phyloP scores from a whole-genome alignment of 1,284 basidiomycete species.

The Sporisorium iseilematis-ciliati region DNA sequence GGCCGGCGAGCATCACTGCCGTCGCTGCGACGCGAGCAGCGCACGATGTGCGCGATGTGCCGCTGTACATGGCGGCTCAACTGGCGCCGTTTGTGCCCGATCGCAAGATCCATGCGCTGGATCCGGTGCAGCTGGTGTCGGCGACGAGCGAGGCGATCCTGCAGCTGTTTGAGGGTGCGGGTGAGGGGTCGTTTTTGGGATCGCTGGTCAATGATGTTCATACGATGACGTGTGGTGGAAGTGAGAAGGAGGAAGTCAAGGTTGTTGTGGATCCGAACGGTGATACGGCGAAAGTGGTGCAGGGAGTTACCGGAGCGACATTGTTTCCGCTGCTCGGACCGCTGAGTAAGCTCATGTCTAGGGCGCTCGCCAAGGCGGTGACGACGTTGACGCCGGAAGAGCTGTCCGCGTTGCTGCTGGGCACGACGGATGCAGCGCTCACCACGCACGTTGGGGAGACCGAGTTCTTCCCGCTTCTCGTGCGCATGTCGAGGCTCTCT shows the following conservation, averaged over 20 bases:
- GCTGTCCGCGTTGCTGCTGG: conserved; percentile 43
- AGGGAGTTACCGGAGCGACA: conserved; percentile 23
- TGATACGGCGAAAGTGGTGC: conserved; percentile 15
- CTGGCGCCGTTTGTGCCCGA: conserved; percentile 49
- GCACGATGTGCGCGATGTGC: conserved; percentile 39
- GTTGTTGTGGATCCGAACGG: conserved; percentile 14
- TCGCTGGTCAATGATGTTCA: conserved; percentile 25
- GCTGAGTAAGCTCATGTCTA: conserved; percentile 59
- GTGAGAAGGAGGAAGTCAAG: neutral
- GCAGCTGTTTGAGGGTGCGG: conserved; percentile 46
- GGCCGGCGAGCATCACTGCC: conserved; percentile 39
- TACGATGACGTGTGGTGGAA: neutral
- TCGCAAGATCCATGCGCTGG: conserved; percentile 47
- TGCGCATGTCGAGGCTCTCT: conserved; percentile 51
- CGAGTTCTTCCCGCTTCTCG: conserved; percentile 38
- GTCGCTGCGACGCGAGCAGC: conserved; percentile 26
- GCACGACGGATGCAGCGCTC: conserved; percentile 24
- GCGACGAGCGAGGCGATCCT: conserved; percentile 52
- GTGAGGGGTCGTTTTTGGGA: too few relatives aligned
- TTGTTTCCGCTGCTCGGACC: conserved; percentile 61
- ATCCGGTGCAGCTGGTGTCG: conserved; percentile 37
- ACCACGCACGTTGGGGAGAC: conserved; percentile 12
- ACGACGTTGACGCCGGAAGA: conserved; percentile 34
- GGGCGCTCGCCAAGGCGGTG: conserved; percentile 47
- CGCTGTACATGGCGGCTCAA: conserved; percentile 56